Evolutionary conservation across 1,284 basidiomycete genomes (phyloP), one percentile per base, ranked within the genome.

Genomic region (Leccinum angustisporum): DNA sequence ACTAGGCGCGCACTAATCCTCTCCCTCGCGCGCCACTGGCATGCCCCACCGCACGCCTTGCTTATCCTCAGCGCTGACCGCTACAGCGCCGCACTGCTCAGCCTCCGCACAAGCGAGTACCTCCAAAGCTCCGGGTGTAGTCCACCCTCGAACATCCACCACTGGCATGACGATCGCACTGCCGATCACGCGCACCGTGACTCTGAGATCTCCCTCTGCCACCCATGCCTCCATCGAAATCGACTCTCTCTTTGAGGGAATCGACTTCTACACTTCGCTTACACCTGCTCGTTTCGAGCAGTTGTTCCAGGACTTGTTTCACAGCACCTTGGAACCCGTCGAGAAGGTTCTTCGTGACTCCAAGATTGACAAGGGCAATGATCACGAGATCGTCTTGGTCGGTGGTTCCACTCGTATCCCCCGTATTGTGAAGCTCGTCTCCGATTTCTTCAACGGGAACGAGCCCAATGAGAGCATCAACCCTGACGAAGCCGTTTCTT

Each of bases 261-360:
- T 96, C 77, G 96, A 98, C 82, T 98, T 98, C 84, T 98, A 97
- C 86, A 96, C 95, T 48, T 95, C 94, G 62, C 88, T 99, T 77
- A 98, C 96, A 73, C 95, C 96, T 84, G 96, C 97, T 61, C 94
- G 95, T 76, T 99, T 99, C 86, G 96, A 98, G 82, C 96, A 98
- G 80, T 83, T 98, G 65, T 97, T 94, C 84, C 92, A 95, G 78
- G 95, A 97, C 76, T 87, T 97, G 75, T 98, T 99, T 95, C 92
- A 94, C 68, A 87, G 88, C 73, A 98, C 97, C 61, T 88, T 98
- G 76, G 95, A 98, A 76, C 97, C 97, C 66, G 95, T 98, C 72
- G 95, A 98, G 86, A 98, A 97, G 84, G 96, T 98, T 69, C 91
- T 98, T 74, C 91, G 93, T 59, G 97, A 99, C 80, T 91, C 96